Base-by-base conservation (phyloP, 1,284 basidiomycete species). In the Cryptococcus sp. region DNA sequence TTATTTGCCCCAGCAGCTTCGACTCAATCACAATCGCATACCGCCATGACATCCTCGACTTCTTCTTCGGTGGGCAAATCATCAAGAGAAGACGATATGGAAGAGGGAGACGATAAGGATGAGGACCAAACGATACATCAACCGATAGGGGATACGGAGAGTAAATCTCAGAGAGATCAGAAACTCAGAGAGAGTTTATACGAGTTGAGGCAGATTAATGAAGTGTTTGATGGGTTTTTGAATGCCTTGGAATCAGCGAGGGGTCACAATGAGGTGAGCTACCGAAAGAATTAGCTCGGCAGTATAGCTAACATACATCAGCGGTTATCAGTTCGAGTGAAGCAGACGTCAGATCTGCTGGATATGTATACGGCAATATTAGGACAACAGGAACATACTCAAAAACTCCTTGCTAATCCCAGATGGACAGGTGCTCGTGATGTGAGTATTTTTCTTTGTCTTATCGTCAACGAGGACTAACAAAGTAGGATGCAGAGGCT, bases 371-470 rank as follows among this genome's bases (percentile, higher is more conserved):
- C 73, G 8, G 61, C 64, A 0, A 55, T 76, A 15, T 59, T 76
- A 37, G 72, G 73, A 32, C 76, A 77, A 56, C 57, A 73, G 41
- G 70, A 74, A 53, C 74, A 76, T 56, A 75, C 73, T 1, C 68
- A 72, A 53, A 50, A 62, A 45, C 55, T 76, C 15, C 52, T 76
- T 15, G 43, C 67, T 32, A 72, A 77, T 52, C 63, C 69, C 4
- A 56, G 57, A 14, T 77, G 76, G 76, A 72, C 68, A 5, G 76
- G 76, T 4, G 62, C 65, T 10, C 48, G 58, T 14, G 74, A 73
- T 50, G 76, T 77, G 55, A 64, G 74, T 68, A 11, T 11, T 4
- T 30, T 41, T 14, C 11, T 35, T n/a, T 41, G 15, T 6, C 10
- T 41, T 5, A 36, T 43, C 41, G 41, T 4, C 11, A 49, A 46